Percentiles rank a stretch among this genome's conserved stretches.
These are phyloP conservation scores for Cymbidium sinense DNA, from an alignment of 106 monocot species.

Conservation along the genomic window DNA sequence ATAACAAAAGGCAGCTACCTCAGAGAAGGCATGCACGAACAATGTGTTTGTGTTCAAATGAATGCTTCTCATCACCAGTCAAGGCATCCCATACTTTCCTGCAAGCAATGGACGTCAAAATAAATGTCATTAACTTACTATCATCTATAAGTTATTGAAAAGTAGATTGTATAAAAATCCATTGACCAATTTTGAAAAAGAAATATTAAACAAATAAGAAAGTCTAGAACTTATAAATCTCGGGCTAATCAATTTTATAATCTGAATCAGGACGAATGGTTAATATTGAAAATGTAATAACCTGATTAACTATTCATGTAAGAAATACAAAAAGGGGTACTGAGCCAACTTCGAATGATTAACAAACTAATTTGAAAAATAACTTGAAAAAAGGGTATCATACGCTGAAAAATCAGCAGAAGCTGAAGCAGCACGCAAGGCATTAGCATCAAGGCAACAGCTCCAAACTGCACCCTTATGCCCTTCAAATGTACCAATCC, in stretches of 20 bases:
- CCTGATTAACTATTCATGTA: background rate
- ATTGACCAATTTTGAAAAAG: background rate
- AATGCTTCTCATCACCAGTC: constrained; percentile 73
- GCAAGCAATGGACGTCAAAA: constrained; percentile 10
- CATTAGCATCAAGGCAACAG: constrained; percentile 86
- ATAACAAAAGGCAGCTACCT: constrained; percentile 34
- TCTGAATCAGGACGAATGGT: background rate
- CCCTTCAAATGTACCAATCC: constrained; percentile 98
- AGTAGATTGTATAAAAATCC: background rate
- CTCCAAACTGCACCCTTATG: constrained; percentile 99
- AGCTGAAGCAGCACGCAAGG: constrained; percentile 69
- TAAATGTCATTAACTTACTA: constrained; percentile 1
- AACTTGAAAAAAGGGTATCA: background rate
- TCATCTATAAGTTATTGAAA: background rate
- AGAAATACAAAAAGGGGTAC: background rate
- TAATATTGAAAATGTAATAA: background rate
- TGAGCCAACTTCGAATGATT: background rate
- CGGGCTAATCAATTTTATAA: background rate
- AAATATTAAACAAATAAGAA: background rate
- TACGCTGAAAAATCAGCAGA: constrained; percentile 95
- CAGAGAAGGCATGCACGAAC: constrained; percentile 95
- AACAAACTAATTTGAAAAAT: background rate
- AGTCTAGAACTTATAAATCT: background rate
- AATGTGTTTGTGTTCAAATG: constrained; percentile 96
- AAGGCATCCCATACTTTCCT: constrained; percentile 99